Evolutionary conservation across 371 early-diverging fungal genomes (phyloP), one percentile per base, ranked within the genome.

Genomic region (Mucor velutinosus): DNA sequence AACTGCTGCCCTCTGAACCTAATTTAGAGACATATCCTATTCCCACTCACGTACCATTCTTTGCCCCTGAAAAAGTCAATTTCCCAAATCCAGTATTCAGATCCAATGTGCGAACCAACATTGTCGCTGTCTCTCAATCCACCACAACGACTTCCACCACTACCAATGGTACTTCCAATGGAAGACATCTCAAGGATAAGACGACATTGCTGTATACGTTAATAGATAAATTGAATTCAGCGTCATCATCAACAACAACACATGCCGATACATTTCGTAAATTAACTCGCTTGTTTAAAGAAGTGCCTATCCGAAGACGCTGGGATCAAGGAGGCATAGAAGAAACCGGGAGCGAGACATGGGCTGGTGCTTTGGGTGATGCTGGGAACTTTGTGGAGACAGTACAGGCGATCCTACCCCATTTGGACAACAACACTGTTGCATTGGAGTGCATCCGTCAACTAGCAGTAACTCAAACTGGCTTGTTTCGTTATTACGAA

Each of bases 311-410:
- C 11, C 61, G 75, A 56, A 69, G 81, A 60, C 39, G 73, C 53
- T 79, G 81, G 81, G 79, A 84, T 55, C 80, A 81, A 69, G 80
- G 81, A 10, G 80, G 80, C 1, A 58, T 64, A 19, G 73, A 77
- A 35, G 84, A 80, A 41, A 67, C 56, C 29, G 79, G 72, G 0
- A 70, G 74, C 32, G 84, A 80, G 11, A 64, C 80, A 8, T 84
- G 84, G 84, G 77, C 77, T 6, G 78, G 78, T 29, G 77, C 67
- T 1, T 30, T 76, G 0, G 65, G 71, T 1, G 78, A 84, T 62
- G 84, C 80, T 4, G 79, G 82, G 11, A 81, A 79, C 32, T 84
- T 84, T 71, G 82, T 78, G 1, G 82, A 84, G 27, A 37, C 71
- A 0, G 66, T 81, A 10, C 77, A 81, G 55, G 67, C 67, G 14